Base-by-base conservation (phyloP, 139 green algal species). In the Chlamydomonas sp. region DNA sequence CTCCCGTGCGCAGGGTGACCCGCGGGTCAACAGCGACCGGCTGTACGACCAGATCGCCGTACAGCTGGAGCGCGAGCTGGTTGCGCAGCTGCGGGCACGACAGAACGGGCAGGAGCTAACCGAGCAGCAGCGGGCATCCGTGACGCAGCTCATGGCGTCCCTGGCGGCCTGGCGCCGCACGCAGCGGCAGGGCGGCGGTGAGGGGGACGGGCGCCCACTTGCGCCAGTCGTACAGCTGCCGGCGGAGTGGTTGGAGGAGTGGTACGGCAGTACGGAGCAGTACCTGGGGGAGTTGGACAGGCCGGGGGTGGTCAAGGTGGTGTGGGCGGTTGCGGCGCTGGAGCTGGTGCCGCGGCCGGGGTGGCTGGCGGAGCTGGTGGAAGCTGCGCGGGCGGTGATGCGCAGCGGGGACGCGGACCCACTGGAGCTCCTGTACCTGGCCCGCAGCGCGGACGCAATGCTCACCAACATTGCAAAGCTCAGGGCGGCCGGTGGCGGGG, bases 401-500 rank as follows among this genome's bases (percentile, higher is more conserved):
- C 62, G 17, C n/a, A 68, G 18, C 7, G 81, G 81, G 20, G 69
- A 62, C 69, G 18, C 63, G 9, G 81, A 86, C 18, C 18, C 81
- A 18, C 20, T 86, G 71, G 81, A 86, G 71, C 20, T 86, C 20
- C 69, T 86, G 60, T 86, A 86, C 71, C 16, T 62, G 8, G 79
- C 69, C 61, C 81, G 71, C 59, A 79, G 69, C 81, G 81, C 71
- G 1, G 81, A 86, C 81, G 61, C 59, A 7, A 8, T 86, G 80
- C 68, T 85, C 58, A 18, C 68, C 9, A 49, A 49, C 31, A 49
- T 49, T 49, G 31, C 31, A 49, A 49, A 49, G 31, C 31, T 49
- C 31, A 49, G 6, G 12, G 79, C 20, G n/a, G 79, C 64, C 4
- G 66, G 66, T 16, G 79, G 20, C 63, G 79, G 49, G 31, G 63